Conservation (phyloP, 352 stramenopile species). For the Globisporangium canariense region DNA sequence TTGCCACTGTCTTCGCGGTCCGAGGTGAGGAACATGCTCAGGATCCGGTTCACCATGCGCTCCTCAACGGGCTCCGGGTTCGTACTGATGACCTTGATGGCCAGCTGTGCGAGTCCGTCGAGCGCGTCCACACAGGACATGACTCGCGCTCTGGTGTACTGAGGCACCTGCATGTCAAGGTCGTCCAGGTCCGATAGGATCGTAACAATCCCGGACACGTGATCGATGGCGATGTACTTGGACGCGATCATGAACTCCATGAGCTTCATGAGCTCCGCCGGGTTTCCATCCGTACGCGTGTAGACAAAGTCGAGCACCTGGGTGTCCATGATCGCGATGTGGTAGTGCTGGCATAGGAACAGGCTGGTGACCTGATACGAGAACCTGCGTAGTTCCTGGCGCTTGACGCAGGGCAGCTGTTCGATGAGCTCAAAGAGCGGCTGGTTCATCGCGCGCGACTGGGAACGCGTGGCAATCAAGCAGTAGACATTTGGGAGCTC, state of each 20-base stretch:
- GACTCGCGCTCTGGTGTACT: slow-evolving; percentile 67
- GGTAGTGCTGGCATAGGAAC: slow-evolving; percentile 72
- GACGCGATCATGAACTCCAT: slow-evolving; percentile 67
- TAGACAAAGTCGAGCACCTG: slow-evolving; percentile 76
- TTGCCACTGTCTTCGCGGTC: slow-evolving; percentile 36
- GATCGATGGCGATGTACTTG: slow-evolving; percentile 60
- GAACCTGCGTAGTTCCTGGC: slow-evolving; percentile 55
- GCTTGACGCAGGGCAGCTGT: slow-evolving; percentile 29
- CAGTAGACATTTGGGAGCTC: slow-evolving; percentile 57
- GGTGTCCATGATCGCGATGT: slow-evolving; percentile 82
- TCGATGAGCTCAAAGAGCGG: slow-evolving; percentile 43
- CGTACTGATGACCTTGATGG: slow-evolving; percentile 65
- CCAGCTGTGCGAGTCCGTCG: slow-evolving; percentile 49
- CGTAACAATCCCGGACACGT: slow-evolving; percentile 38
- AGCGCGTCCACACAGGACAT: slow-evolving; percentile 66
- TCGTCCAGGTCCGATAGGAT: slow-evolving; percentile 74
- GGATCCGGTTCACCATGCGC: slow-evolving; percentile 48
- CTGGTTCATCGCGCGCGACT: slow-evolving; percentile 32
- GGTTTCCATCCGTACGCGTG: slow-evolving; percentile 61
- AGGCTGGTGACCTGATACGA: slow-evolving; percentile 65
- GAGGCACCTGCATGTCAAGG: slow-evolving; percentile 67
- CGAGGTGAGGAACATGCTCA: slow-evolving; percentile 37
- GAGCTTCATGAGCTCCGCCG: slow-evolving; percentile 59
- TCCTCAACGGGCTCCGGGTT: slow-evolving; percentile 64
- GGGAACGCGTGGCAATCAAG: slow-evolving; percentile 43